Evolutionary conservation across 352 stramenopile genomes (phyloP).

Genomic region (Albugo laibachii): DNA sequence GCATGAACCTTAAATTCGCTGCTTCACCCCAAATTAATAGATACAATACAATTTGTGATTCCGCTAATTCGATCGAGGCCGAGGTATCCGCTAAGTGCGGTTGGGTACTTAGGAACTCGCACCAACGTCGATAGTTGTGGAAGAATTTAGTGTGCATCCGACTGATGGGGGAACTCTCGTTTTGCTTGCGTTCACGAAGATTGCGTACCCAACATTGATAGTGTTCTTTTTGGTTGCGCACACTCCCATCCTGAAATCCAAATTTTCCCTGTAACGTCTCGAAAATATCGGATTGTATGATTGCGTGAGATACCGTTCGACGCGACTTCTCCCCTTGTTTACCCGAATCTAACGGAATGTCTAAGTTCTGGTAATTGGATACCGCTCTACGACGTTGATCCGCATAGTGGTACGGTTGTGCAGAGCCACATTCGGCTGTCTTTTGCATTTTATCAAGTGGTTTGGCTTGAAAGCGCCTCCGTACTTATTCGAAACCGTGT

Average conservation of each 20-base stretch:
- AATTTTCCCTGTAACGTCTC: not conserved
- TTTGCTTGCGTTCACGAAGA: not conserved
- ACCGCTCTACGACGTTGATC: no score
- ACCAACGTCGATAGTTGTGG: conserved; percentile 88
- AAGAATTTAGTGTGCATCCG: conserved; percentile 72
- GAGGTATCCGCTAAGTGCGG: conserved; percentile 50
- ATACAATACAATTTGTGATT: conserved; percentile 63
- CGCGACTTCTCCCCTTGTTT: no score
- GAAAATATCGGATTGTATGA: conserved; percentile 1
- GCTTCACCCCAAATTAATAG: conserved; percentile 70
- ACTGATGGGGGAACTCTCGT: conserved; percentile 5
- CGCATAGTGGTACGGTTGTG: no score
- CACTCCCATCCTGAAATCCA: conserved; percentile 3
- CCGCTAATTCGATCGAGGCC: conserved; percentile 18
- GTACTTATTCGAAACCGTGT: no score
- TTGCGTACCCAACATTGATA: not conserved
- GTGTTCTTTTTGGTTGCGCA: conserved; percentile 5
- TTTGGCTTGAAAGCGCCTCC: no score
- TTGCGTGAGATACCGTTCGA: no score
- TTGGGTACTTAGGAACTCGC: conserved; percentile 75
- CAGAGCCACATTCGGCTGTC: no score
- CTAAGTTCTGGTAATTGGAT: no score
- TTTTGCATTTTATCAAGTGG: no score
- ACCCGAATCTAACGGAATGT: no score
- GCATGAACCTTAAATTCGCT: conserved; percentile 75